Evolutionary conservation across 805 yeast genomes (phyloP), one percentile per base, ranked within the genome.

Genomic region (Candida vartiovaarae): DNA sequence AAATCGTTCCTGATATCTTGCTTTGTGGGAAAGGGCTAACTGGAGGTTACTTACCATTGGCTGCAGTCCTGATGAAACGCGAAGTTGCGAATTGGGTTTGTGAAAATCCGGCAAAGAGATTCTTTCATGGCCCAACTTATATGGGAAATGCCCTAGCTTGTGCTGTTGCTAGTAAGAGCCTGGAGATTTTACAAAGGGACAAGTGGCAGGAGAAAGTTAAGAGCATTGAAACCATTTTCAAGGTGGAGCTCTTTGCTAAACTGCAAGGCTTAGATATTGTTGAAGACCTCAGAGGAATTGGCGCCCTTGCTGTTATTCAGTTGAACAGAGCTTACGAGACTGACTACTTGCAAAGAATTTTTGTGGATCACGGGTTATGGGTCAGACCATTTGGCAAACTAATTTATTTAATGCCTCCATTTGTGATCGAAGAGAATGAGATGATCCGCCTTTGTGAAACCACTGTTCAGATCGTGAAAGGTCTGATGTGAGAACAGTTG

Each of bases 1-100:
- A 50, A 25, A 52, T 57, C 8, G 47, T 40, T 31, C 63, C 62
- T 7, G 61, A 57, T 43, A 54, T 57, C 25, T 33, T 57, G 30
- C 51, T 58, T 20, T 53, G 55, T 26, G 63, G 59, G 1, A 59
- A 59, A 43, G 54, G 55, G 3, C 40, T 59, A 24, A 53, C 60
- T 3, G 61, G 63, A n/a, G 62, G 61, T 2, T 57, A 56, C 38
- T 40, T 54, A 49, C 55, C 59, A 1, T 36, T 56, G 20, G 47
- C 59, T 42, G 59, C 58, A 1, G 60, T 57, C 3, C 40, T 57
- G 25, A 40, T 44, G 43, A 39, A 37, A 3, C 38, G 46, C 27
- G 32, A 39, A 25, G 41, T 39, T 20, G 41, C 41, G 8, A 20
- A 33, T 7, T 30, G 27, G 24, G 41, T 39, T 9, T 39, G 41